These are phyloP conservation scores for Phytophthora sansomeana DNA, from an alignment of 352 stramenopile genomes.

Conservation along the genomic window DNA sequence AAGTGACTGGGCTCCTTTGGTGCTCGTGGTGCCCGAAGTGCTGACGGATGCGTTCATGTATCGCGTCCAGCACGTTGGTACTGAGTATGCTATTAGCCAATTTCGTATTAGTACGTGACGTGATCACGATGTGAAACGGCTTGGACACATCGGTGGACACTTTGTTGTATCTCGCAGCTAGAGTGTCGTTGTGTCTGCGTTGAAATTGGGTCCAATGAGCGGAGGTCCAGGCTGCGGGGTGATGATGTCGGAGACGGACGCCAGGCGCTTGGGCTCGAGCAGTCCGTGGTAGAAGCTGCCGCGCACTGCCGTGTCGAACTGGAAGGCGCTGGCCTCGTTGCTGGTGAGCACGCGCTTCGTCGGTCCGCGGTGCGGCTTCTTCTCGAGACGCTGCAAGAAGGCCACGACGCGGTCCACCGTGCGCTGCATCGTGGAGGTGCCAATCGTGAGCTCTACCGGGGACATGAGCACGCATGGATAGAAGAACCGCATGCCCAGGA, in stretches of 20 bases:
- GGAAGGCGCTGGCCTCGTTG: constrained; percentile 64
- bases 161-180: constrained; percentile 11
- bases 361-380: constrained; percentile 67
- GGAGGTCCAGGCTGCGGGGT: constrained; percentile 47
- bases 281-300: constrained; percentile 72
- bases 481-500: constrained; percentile 81
- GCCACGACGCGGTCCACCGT: constrained; percentile 54
- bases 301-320: constrained; percentile 69
- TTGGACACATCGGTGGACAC: too few species aligned
- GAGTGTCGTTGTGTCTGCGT: constrained; percentile 46
- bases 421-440: constrained; percentile 42
- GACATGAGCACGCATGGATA: constrained; percentile 72
- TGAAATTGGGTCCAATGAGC: constrained; percentile 41
- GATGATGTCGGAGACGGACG: constrained; percentile 53
- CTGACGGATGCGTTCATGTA: too few species aligned
- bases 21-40: too few species aligned
- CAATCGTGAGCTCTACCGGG: constrained; percentile 65
- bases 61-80: too few species aligned
- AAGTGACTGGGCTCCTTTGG: too few species aligned
- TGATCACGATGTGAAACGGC: too few species aligned
- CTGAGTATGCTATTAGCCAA: too few species aligned
- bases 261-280: constrained; percentile 51
- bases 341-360: constrained; percentile 65
- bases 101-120: too few species aligned
- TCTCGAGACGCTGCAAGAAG: constrained; percentile 63